phyloP scores from a whole-genome alignment of 169 alveolate genomes.

The Plasmodium ovale region DNA sequence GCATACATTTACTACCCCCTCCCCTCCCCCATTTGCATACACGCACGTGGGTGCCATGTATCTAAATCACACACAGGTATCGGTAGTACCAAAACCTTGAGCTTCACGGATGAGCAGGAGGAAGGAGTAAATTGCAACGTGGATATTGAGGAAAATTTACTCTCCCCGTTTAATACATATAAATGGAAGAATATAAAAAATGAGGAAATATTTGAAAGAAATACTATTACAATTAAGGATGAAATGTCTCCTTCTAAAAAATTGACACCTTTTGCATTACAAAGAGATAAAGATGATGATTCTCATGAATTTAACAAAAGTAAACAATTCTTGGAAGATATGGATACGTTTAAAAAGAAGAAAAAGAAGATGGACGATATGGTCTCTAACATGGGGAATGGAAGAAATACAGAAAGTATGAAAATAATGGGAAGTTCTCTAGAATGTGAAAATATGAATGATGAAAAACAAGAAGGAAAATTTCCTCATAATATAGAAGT shows the following conservation, averaged over 20 bases:
- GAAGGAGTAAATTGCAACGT: not conserved
- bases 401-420: conserved; percentile 1
- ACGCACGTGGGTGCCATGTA: not conserved
- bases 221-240: not conserved
- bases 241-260: not conserved
- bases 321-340: conserved; percentile 54
- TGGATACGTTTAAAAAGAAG: conserved; percentile 40
- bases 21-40: not conserved
- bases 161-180: conserved; percentile 17
- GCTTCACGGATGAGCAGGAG: not conserved
- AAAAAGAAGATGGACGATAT: conserved; percentile 43
- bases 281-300: not conserved
- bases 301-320: conserved; percentile 29
- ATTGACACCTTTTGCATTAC: not conserved
- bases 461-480: conserved; percentile 11
- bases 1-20: not conserved
- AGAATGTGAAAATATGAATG: not conserved
- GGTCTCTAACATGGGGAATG: conserved; percentile 21
- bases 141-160: not conserved
- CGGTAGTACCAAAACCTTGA: not conserved
- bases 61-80: not conserved
- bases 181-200: conserved; percentile 26
- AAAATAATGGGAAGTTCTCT: too few relatives aligned
- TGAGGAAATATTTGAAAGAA: conserved; percentile 56
- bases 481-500: conserved; percentile 16